Conservation (phyloP, 2,329 filamentous ascomycete genomes). For the Stachybotrys chlorohalonatus region DNA sequence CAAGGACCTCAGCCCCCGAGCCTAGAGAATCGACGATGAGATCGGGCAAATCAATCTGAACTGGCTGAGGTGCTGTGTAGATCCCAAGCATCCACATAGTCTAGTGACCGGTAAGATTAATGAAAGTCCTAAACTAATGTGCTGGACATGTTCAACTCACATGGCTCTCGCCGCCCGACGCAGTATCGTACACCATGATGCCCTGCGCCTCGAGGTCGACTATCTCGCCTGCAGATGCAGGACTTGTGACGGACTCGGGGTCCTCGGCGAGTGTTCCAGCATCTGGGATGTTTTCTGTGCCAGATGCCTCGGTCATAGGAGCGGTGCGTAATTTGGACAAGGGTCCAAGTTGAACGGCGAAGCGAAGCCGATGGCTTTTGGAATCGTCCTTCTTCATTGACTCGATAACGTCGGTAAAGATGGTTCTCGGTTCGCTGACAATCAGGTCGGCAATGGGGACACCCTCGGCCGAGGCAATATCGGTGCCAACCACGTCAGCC, state of each 20-base stretch:
- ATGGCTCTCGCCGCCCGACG: constrained; percentile 80
- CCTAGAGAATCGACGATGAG: constrained; percentile 89
- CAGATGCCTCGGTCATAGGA: constrained; percentile 6
- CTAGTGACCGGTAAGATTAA: constrained; percentile 30
- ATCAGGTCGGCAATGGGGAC: constrained; percentile 73
- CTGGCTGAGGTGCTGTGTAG: constrained; percentile 77
- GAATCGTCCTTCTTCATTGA: constrained; percentile 90
- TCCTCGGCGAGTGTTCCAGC: not conserved
- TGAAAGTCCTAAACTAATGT: not conserved
- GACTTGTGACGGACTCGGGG: constrained; percentile 21
- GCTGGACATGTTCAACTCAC: constrained; percentile 40
- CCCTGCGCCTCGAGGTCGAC: constrained; percentile 90
- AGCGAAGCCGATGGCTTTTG: constrained; percentile 81
- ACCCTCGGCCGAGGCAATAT: constrained; percentile 63
- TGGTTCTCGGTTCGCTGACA: constrained; percentile 64
- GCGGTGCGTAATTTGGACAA: constrained; percentile 53
- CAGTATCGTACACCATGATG: constrained; percentile 93
- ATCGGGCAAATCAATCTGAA: constrained; percentile 88
- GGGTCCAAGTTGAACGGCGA: constrained; percentile 62
- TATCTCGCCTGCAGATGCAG: constrained; percentile 21
- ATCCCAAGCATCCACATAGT: constrained; percentile 99
- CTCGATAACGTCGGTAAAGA: constrained; percentile 77
- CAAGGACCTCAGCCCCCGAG: constrained; percentile 88
- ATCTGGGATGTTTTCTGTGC: not conserved
- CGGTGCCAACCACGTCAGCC: constrained; percentile 82